phyloP scores from a whole-genome alignment of 108 stramenopile genomes.

The Fistulifera solaris region DNA sequence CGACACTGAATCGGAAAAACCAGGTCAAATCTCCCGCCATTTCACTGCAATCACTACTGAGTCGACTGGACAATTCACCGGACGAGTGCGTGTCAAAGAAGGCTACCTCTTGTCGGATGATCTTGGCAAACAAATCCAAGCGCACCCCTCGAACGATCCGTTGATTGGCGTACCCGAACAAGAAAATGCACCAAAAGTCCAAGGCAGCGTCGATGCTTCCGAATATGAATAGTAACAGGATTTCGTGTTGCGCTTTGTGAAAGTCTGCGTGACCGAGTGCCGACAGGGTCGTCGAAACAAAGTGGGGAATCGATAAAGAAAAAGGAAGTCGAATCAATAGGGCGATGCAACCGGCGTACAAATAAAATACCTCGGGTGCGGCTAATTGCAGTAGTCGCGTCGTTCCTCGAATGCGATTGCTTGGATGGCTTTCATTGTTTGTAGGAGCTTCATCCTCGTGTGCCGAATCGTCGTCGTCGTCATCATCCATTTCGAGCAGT shows the following conservation, averaged over 20 bases:
- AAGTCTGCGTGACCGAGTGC: slow-evolving; percentile 50
- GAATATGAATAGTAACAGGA: slow-evolving; percentile 65
- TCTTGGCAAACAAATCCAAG: slow-evolving; percentile 53
- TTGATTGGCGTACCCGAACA: slow-evolving; percentile 83
- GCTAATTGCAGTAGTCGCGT: slow-evolving; percentile 69
- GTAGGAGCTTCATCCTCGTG: not conserved
- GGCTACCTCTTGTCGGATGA: slow-evolving; percentile 69
- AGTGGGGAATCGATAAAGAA: slow-evolving; percentile 76
- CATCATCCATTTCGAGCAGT: not conserved
- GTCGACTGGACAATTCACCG: slow-evolving; percentile 70
- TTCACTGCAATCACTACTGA: slow-evolving; percentile 82
- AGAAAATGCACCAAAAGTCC: slow-evolving; percentile 87
- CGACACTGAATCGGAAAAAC: slow-evolving; percentile 84
- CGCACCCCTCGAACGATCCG: slow-evolving; percentile 71
- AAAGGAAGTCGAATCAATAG: slow-evolving; percentile 82
- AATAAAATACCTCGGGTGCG: slow-evolving; percentile 51
- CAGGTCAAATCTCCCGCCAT: slow-evolving; percentile 87
- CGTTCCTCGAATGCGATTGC: slow-evolving; percentile 56
- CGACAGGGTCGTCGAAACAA: slow-evolving; percentile 73
- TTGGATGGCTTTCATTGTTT: slow-evolving; percentile 4
- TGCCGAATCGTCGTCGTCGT: not conserved
- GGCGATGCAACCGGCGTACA: slow-evolving; percentile 73
- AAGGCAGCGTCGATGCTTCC: slow-evolving; percentile 64
- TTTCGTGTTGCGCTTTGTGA: slow-evolving; percentile 51
- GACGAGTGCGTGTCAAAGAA: slow-evolving; percentile 71